phyloP scores from a whole-genome alignment of 345 rosid genomes.

The Populus euphratica region DNA sequence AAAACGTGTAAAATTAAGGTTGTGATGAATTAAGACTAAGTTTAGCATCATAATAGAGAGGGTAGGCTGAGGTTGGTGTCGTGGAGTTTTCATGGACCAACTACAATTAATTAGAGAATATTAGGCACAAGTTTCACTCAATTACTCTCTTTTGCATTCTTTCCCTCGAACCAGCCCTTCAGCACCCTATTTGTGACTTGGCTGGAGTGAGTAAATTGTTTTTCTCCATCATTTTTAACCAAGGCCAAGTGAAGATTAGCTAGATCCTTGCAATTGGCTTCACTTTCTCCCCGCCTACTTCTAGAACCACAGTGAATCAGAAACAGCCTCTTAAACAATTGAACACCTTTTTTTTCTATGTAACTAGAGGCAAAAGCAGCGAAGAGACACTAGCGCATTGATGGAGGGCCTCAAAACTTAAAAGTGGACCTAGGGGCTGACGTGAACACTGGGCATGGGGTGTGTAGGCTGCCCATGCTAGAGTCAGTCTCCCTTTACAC shows the following conservation, averaged over 20 bases:
- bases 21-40: not conserved
- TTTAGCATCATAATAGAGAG: not conserved
- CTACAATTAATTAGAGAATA: not conserved
- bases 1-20: not conserved
- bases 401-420: not conserved
- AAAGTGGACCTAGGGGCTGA: not conserved
- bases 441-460: conserved; percentile 1
- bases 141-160: not conserved
- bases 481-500: not conserved
- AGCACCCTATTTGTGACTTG: not conserved
- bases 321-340: not conserved
- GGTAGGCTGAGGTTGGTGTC: not conserved
- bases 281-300: not conserved
- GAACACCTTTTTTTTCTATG: not conserved
- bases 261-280: not conserved
- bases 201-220: not conserved
- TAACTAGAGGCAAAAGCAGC: not conserved
- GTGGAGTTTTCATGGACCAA: not conserved
- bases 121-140: not conserved
- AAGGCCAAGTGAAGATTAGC: not conserved
- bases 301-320: not conserved
- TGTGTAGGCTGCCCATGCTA: not conserved
- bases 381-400: not conserved
- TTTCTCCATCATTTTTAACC: not conserved
- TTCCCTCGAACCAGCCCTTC: not conserved